Evolutionary conservation across 768 basidiomycete species (phyloP).

Genomic region (Mycena epipterygia): DNA sequence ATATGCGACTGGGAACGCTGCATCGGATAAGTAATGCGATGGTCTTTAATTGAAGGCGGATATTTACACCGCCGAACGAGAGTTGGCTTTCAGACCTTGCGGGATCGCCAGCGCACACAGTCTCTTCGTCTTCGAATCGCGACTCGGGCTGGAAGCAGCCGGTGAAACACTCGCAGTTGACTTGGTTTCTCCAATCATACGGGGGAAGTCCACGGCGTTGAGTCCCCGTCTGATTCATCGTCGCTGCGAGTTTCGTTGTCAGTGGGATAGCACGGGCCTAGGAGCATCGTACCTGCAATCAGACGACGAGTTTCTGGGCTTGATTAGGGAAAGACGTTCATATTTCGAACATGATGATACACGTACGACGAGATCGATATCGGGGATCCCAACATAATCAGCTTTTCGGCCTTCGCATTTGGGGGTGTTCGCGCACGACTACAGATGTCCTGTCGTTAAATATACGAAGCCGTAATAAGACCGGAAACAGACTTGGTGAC

Average conservation of each 20-base stretch:
- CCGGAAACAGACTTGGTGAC: background rate
- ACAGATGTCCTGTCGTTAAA: background rate
- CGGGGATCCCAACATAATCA: background rate
- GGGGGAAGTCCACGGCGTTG: background rate
- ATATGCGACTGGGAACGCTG: background rate
- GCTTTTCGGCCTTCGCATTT: background rate
- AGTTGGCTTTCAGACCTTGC: too few relatives aligned
- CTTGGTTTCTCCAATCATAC: background rate
- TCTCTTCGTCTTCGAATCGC: too few relatives aligned
- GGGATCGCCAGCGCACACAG: too few relatives aligned
- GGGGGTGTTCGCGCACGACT: background rate
- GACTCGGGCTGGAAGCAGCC: background rate
- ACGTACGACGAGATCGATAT: slow-evolving; percentile 23
- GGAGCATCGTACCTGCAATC: background rate
- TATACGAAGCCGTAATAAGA: background rate
- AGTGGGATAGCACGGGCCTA: background rate
- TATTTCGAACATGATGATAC: background rate
- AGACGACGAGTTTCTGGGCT: background rate
- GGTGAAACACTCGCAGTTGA: background rate
- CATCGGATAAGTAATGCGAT: background rate
- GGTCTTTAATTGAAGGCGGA: too few relatives aligned
- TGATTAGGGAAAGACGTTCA: background rate
- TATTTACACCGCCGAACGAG: too few relatives aligned
- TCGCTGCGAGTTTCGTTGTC: background rate
- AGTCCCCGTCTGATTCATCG: background rate